Percentiles rank a stretch among this genome's conserved stretches.
Conservation (phyloP, 1,284 basidiomycete genomes). For the Anthracocystis setariae region DNA sequence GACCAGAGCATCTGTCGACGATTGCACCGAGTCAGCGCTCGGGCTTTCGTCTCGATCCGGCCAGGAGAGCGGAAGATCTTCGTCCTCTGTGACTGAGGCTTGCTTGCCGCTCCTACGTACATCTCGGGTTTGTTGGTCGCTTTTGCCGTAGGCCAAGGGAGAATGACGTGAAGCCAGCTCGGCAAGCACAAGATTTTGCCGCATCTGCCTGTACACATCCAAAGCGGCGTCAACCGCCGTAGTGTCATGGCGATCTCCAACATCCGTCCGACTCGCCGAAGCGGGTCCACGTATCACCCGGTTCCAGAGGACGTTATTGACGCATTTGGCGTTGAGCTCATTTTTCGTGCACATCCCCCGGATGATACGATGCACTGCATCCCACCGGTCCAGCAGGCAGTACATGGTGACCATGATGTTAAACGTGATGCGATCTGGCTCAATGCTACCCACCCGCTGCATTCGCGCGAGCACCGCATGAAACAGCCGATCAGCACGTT, state of each 20-base stretch:
- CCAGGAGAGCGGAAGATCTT: slow-evolving; percentile 15
- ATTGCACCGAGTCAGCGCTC: too few relatives aligned
- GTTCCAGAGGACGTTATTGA: slow-evolving; percentile 34
- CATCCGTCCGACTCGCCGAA: not conserved
- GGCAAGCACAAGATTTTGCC: slow-evolving; percentile 30
- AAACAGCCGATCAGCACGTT: slow-evolving; percentile 38
- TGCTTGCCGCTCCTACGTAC: not conserved
- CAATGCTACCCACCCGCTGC: slow-evolving; percentile 27
- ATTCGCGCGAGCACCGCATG: slow-evolving; percentile 43
- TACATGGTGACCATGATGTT: slow-evolving; percentile 54
- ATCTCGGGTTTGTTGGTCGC: not conserved
- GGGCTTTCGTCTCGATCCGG: slow-evolving; percentile 10
- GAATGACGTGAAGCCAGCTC: slow-evolving; percentile 20
- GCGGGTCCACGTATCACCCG: slow-evolving; percentile 19
- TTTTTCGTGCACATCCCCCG: slow-evolving; percentile 8
- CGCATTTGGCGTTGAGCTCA: slow-evolving; percentile 18
- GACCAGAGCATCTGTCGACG: not conserved
- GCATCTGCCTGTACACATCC: slow-evolving; percentile 39
- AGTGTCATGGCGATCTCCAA: not conserved
- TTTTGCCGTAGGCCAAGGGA: slow-evolving; percentile 12
- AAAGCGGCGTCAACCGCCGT: slow-evolving; percentile 13
- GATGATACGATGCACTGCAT: slow-evolving; percentile 16
- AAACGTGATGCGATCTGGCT: slow-evolving; percentile 37
- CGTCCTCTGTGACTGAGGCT: not conserved
- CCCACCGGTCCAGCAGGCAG: slow-evolving; percentile 28